These are phyloP conservation scores for Monilinia aucupariae DNA, from an alignment of 2,329 filamentous ascomycete species.

Conservation along the genomic window DNA sequence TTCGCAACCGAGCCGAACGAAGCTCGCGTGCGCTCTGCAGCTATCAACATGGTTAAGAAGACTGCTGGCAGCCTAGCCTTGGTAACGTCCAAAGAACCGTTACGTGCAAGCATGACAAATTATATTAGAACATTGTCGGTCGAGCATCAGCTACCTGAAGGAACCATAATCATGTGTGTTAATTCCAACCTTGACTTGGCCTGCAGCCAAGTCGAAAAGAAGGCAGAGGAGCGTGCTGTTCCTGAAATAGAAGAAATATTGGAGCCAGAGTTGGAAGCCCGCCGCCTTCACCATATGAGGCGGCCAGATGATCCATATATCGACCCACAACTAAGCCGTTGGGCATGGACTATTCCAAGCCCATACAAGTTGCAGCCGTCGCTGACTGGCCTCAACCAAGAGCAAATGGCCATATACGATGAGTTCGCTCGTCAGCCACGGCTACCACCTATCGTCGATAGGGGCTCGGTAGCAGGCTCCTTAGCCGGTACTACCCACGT, in stretches of 20 bases:
- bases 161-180: constrained; percentile 95
- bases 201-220: constrained; percentile 89
- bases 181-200: constrained; percentile 95
- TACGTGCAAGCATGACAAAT: constrained; percentile 95
- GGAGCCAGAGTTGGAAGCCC: constrained; percentile 69
- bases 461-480: constrained; percentile 34
- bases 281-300: constrained; percentile 68
- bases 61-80: constrained; percentile 89
- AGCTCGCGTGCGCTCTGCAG: constrained; percentile 76
- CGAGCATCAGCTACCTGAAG: constrained; percentile 78
- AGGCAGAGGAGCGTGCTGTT: constrained; percentile 86
- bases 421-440: constrained; percentile 87
- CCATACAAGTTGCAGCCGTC: constrained; percentile 80
- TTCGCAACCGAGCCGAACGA: constrained; percentile 91
- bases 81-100: constrained; percentile 96
- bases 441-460: constrained; percentile 37
- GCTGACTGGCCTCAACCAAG: constrained; percentile 70
- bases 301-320: constrained; percentile 81
- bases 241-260: constrained; percentile 95
- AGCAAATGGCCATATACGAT: constrained; percentile 94
- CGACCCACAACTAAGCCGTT: constrained; percentile 75
- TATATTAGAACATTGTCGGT: constrained; percentile 72
- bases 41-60: constrained; percentile 90
- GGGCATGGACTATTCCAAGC: constrained; percentile 89
- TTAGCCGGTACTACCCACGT: constrained; percentile 51